Base-by-base conservation (phyloP, 1,284 basidiomycete species). In the Leccinum solheimii region DNA sequence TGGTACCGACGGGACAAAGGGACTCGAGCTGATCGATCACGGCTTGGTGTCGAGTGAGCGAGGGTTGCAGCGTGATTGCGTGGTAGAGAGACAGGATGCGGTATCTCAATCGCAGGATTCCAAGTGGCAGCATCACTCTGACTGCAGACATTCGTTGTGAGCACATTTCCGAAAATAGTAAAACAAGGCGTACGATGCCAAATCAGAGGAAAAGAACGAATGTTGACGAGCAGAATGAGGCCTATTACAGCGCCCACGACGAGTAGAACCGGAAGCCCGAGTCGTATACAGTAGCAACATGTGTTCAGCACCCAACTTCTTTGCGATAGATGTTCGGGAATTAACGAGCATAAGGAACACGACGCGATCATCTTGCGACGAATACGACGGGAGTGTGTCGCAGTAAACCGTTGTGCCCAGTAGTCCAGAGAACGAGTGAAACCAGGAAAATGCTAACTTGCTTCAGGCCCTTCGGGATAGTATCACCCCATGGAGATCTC, bases 141-240 rank as follows among this genome's bases (percentile, higher is more conserved):
- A 83, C 87, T 88, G 66, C 1, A 8, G 9, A 38, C n/a, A 14
- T 9, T 23, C 38, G 23, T 36, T 21, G 26, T 59, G 27, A 60
- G 27, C 4, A 26, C n/a, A 16, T 32, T 32, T n/a, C 30, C n/a
- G 5, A 23, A 9, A 48, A 16, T 7, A 32, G n/a, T n/a, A 52
- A 23, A 30, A 19, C 9, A 13, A 52, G 10, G 79, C 85, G 68
- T 69, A 88, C 87, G 67, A 66, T 89, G 87, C 87, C 87, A 89
- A 27, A 75, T 73, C n/a, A 88, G 69, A 1, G 87, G 87, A 71
- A 84, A 80, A 1, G 85, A 84, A 9, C 83, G 79, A 27, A 76
- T 67, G 61, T 88, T 88, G 23, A 86, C 57, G n/a, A 87, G 61
- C n/a, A 83, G 64, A 27, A 83, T 60, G 11, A 82, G 19, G 26